Base-by-base conservation (phyloP, 2,329 filamentous ascomycete genomes). In the Lasiodiplodia sp. region DNA sequence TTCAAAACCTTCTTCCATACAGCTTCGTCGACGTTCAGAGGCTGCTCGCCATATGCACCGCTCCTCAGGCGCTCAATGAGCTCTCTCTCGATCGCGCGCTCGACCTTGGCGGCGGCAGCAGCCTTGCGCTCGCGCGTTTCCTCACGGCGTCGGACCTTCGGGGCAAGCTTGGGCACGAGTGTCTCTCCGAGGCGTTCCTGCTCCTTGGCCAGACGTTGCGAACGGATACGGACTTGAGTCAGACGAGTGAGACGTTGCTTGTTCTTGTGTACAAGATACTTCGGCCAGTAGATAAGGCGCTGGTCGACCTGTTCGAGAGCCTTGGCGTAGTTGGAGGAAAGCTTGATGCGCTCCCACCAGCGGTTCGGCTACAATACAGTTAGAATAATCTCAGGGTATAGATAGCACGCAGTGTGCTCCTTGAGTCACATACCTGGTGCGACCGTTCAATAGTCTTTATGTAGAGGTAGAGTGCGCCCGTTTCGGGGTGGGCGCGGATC, bases 1-100 rank as follows among this genome's bases (percentile, higher is more conserved):
- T 90, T 89, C 74, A 99, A 88, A 8, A 99, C 96, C 87, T 94
- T 97, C 87, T 96, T 96, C 96, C 96, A 99, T 70, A 99, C 93
- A 16, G 88, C 87, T 79, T 97, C 94, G 80, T 96, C 96, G 64
- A 97, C 94, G 78, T 99, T 99, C 72, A 99, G 85, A 52, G 96
- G 96, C 68, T 66, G 60, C 75, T 98, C 94, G 67, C 96, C 96
- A 80, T 99, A 98, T 3, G 94, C 94, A 56, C 96, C 96, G 77
- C 93, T 94, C 72, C 94, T 87, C 80, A 99, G 83, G 74, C 96
- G 86, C 82, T 98, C 93, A 74, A 99, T 91, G 73, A 99, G 86
- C 82, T 98, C 95, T 67, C 96, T 86, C 86, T 99, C 96, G 80
- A 99, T 98, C 8, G 94, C 94, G 72, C 93, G 86, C 86, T 99